Base-by-base conservation (phyloP, 2,329 filamentous ascomycete species). In the Venturia effusa region DNA sequence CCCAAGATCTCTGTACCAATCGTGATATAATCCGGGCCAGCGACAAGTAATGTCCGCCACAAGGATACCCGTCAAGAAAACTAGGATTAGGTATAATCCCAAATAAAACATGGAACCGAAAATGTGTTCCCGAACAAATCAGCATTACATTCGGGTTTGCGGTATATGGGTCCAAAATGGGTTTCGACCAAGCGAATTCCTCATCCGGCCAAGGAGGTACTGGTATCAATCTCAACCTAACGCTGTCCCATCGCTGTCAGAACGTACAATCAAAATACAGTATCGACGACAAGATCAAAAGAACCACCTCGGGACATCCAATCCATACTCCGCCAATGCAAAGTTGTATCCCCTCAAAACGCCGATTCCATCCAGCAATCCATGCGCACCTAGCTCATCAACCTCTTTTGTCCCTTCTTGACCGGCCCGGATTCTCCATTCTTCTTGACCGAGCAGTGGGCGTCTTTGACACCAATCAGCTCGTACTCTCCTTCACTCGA, bases 401-500 rank as follows among this genome's bases (percentile, higher is more conserved):
- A 70, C 67, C 76, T 67, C 70, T 77, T 78, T 67, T 75, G 69
- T n/a, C 71, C 71, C 59, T 71, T 66, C 64, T 70, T 66, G 13
- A 10, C 32, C 13, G n/a, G 24, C 40, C 59, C 59, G n/a, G 19
- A 24, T 15, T 40, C 59, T 15, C 59, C 17, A 39, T 27, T 39
- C 66, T 87, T 93, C 57, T 90, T 90, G 75, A 96, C 96, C 32
- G 90, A 87, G 74, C 94, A 99, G 78, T 85, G 95, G 71, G 86
- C 86, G 76, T 99, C 94, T 80, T 95, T 95, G 76, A 99, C 96
- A 13, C 90, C 88, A 37, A 97, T 90, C 22, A 99, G 93, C 78
- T 99, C 94, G 73, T 99, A 99, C 68, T 92, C 96, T 61, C 94
- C 94, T 80, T 97, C 94, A 72, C 96, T 90, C 69, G 88, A 92